Base-by-base conservation (phyloP, 2,329 filamentous ascomycete species). In the Colletotrichum sp. region DNA sequence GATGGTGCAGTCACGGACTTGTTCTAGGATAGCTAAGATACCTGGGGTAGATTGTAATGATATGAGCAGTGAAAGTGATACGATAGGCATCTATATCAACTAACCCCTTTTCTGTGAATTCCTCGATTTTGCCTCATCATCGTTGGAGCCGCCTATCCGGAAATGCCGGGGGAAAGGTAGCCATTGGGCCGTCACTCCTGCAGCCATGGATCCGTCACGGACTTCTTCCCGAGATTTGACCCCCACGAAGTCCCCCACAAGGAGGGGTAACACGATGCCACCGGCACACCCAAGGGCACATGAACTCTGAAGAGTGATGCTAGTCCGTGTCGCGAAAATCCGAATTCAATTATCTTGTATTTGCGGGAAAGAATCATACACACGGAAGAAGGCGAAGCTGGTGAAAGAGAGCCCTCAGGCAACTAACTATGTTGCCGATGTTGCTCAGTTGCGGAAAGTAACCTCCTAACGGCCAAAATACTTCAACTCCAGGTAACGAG, bases 1-100 rank as follows among this genome's bases (percentile, higher is more conserved):
- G 94, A 96, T 81, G 96, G 96, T 7, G 96, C 96, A 9, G 94
- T 98, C 85, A 98, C 96, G 44, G 96, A 98, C 87, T 49, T 70
- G 24, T 70, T 70, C 34, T 70, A 21, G 62, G 18, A 21, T 64
- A 18, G 60, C 34, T 18, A 2, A 18, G 60, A 26, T 64, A 34
- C 21, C 28, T 32, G 28, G 32, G 18, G 28, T 32, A 34, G 12
- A 13, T 62, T 62, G 59, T 62, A 62, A 62, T 34, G 18, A n/a
- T 32, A 62, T 32, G 44, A 21, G 44, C 44, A 21, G 44, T 52
- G n/a, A 52, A 13, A 21, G 44, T 52, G n/a, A 21, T 6, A 21
- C 10, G n/a, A 52, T 21, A 52, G 44, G n/a, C 44, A 21, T 21
- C n/a, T 52, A 2, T n/a, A 13, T 21, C 44, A 52, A 1, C n/a